phyloP scores from a whole-genome alignment of 108 stramenopile species.

The Stephanodiscus minutulus region DNA sequence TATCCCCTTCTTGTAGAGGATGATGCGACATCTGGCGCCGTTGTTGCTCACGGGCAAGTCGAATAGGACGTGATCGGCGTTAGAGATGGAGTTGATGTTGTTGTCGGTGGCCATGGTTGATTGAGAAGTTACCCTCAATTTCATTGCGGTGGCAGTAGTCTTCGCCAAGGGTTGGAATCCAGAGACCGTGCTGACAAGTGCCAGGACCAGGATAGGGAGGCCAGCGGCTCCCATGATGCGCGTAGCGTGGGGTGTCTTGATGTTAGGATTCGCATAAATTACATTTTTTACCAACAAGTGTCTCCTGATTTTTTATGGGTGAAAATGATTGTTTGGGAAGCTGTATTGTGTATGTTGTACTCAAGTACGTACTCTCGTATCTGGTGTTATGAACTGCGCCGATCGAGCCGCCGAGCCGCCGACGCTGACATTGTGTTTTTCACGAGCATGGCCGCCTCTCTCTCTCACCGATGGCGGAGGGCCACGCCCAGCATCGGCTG shows the following conservation, averaged over 20 bases:
- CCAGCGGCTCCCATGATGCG: not conserved
- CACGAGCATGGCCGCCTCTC: not conserved
- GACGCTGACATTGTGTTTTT: not conserved
- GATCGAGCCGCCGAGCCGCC: too few species aligned
- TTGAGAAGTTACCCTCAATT: not conserved
- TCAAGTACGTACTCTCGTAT: too few species aligned
- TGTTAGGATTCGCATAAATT: too few species aligned
- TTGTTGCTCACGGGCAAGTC: constrained; percentile 95
- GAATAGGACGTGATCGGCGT: constrained; percentile 65
- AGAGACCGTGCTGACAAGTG: not conserved
- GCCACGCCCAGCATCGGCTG: not conserved
- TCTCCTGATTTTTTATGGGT: too few species aligned
- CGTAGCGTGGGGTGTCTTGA: too few species aligned
- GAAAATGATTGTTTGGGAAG: too few species aligned
- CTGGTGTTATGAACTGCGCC: too few species aligned
- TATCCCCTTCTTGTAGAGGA: constrained; percentile 81
- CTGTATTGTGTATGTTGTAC: too few species aligned
- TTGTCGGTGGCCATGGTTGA: constrained; percentile 2
- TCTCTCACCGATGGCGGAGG: constrained; percentile 3
- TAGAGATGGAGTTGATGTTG: constrained; percentile 11
- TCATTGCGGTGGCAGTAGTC: not conserved
- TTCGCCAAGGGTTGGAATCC: constrained; percentile 1
- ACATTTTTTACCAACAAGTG: too few species aligned
- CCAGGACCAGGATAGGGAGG: not conserved
- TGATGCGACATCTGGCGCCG: constrained; percentile 88